Percentiles rank a stretch among this genome's conserved stretches.
phyloP scores from a whole-genome alignment of 1,139 yeast genomes.

The Kodamaea sp. region DNA sequence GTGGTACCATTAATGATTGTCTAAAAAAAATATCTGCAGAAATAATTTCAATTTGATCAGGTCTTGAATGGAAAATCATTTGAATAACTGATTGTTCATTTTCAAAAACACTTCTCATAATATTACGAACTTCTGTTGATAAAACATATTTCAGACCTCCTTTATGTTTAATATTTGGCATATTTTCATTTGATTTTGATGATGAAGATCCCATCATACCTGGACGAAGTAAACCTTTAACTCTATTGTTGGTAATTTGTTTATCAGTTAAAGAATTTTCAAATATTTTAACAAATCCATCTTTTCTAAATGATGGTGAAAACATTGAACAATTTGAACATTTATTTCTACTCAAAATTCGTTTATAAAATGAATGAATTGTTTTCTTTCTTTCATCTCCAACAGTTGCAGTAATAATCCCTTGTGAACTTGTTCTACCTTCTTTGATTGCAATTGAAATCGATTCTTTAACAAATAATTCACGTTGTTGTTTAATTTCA shows the following conservation, averaged over 20 bases:
- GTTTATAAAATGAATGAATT: conserved; percentile 72
- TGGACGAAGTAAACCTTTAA: conserved; percentile 72
- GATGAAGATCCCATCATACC: conserved; percentile 51
- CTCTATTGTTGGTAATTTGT: conserved; percentile 75
- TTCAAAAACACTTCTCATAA: conserved; percentile 68
- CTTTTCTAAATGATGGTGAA: conserved; percentile 91
- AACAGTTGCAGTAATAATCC: conserved; percentile 78
- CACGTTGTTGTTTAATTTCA: conserved; percentile 57
- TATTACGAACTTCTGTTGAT: conserved; percentile 81
- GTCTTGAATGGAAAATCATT: conserved; percentile 74
- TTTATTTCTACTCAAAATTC: conserved; percentile 69
- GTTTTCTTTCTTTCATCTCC: conserved; percentile 80
- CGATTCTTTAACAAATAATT: conserved; percentile 62
- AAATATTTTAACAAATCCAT: conserved; percentile 89
- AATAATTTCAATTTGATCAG: conserved; percentile 48
- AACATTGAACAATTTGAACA: conserved; percentile 97
- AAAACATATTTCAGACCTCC: conserved; percentile 80
- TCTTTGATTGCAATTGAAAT: conserved; percentile 74
- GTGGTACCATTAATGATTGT: conserved; percentile 86
- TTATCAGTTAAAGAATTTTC: conserved; percentile 82
- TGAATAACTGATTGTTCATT: conserved; percentile 64
- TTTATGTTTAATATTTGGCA: conserved; percentile 51
- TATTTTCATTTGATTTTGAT: conserved; percentile 18
- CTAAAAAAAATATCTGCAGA: conserved; percentile 89
- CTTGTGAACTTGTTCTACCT: conserved; percentile 64